Evolutionary conservation across 306 rosid species (phyloP).

Genomic region (Casuarina glauca): DNA sequence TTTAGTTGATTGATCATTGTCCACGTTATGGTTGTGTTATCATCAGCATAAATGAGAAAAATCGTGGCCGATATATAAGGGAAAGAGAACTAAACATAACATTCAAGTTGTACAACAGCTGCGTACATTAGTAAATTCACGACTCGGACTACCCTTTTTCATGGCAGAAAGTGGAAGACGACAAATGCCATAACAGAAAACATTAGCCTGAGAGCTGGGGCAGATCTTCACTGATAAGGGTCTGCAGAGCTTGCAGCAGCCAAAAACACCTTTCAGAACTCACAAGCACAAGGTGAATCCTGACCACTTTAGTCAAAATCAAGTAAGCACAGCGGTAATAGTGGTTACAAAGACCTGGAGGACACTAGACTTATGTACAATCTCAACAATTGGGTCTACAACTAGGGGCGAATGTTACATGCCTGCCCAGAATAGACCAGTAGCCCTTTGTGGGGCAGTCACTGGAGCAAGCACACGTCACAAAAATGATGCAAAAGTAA

Average conservation of each 20-base stretch:
- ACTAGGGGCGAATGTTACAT: neutral
- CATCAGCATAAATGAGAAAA: neutral
- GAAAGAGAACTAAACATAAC: neutral
- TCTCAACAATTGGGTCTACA: neutral
- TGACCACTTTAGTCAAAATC: slow-evolving; percentile 9
- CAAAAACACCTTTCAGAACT: neutral
- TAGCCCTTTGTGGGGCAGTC: neutral
- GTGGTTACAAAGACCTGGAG: neutral
- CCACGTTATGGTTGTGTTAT: too few relatives aligned
- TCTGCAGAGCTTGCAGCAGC: slow-evolving; percentile 3
- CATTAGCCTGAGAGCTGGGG: neutral
- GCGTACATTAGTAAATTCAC: neutral
- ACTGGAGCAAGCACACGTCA: neutral
- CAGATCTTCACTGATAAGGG: slow-evolving; percentile 1
- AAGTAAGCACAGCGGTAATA: slow-evolving; percentile 3
- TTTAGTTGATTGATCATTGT: neutral
- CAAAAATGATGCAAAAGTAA: neutral
- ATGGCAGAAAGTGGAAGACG: neutral
- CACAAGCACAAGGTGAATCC: neutral
- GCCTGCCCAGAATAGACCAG: neutral
- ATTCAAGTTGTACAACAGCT: neutral
- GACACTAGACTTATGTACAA: neutral
- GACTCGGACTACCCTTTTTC: neutral
- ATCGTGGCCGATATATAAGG: neutral
- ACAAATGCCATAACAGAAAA: neutral